Evolutionary conservation across 345 rosid species (phyloP).

Genomic region (Acer yangbiense): DNA sequence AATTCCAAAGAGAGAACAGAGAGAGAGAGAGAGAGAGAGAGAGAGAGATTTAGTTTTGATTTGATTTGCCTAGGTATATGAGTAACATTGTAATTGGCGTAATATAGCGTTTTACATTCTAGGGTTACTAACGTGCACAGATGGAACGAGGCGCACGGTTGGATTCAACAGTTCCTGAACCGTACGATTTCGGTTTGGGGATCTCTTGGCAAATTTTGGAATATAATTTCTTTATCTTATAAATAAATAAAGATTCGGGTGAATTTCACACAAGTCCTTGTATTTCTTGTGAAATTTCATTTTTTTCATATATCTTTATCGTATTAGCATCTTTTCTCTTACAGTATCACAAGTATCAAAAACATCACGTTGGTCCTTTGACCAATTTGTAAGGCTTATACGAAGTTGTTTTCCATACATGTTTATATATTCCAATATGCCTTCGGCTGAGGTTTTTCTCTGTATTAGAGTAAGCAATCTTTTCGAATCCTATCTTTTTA

Average conservation of each 20-base stretch:
- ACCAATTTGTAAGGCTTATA: too few relatives aligned
- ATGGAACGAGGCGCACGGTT: neutral
- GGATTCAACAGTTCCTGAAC: constrained; percentile 18
- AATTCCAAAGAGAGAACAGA: constrained; percentile 2
- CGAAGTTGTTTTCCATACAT: too few relatives aligned
- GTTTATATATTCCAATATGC: too few relatives aligned
- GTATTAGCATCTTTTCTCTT: too few relatives aligned
- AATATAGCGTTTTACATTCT: constrained; percentile 29
- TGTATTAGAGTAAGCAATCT: too few relatives aligned
- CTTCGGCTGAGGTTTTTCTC: too few relatives aligned
- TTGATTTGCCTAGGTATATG: constrained; percentile 32
- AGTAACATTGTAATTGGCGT: constrained; percentile 34
- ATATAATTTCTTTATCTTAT: neutral
- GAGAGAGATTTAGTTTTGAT: neutral
- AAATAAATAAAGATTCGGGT: neutral
- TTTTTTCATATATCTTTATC: too few relatives aligned
- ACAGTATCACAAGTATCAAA: too few relatives aligned
- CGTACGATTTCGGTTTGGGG: constrained; percentile 24
- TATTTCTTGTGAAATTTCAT: too few relatives aligned
- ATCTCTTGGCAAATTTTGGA: neutral
- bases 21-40: constrained; percentile 23
- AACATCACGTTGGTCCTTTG: too few relatives aligned
- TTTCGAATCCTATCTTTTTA: too few relatives aligned
- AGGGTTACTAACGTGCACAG: constrained; percentile 17
- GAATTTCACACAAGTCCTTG: too few relatives aligned